phyloP scores from a whole-genome alignment of 768 basidiomycete species.

The Amanita muscaria region DNA sequence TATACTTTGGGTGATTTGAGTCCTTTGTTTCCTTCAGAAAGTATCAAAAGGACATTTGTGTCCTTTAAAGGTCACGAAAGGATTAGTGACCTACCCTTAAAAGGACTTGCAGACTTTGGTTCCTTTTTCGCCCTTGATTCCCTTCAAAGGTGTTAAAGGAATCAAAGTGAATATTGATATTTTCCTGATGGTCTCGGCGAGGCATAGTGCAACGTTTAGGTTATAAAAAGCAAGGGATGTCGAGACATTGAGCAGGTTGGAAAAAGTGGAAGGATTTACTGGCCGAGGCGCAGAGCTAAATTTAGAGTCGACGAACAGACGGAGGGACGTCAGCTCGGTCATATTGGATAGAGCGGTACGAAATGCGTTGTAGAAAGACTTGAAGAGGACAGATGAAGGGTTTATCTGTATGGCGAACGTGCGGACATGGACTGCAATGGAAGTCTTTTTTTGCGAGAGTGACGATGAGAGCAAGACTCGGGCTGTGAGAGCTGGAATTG shows the following conservation, averaged over 20 bases:
- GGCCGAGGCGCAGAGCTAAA: slow-evolving; percentile 47
- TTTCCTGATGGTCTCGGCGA: slow-evolving; percentile 46
- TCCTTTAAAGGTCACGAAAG: too few species aligned
- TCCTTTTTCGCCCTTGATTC: too few species aligned
- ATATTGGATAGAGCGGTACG: slow-evolving; percentile 49
- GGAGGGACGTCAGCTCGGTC: slow-evolving; percentile 50
- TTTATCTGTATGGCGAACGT: slow-evolving; percentile 48
- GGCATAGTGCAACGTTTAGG: slow-evolving; percentile 47
- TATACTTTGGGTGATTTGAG: too few species aligned
- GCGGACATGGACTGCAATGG: slow-evolving; percentile 53
- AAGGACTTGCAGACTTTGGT: too few species aligned
- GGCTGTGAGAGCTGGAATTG: slow-evolving; percentile 35
- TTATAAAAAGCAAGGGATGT: slow-evolving; percentile 60
- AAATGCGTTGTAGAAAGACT: slow-evolving; percentile 40
- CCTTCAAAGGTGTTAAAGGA: too few species aligned
- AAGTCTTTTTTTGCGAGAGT: slow-evolving; percentile 45
- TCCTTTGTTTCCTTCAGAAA: too few species aligned
- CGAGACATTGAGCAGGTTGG: slow-evolving; percentile 44
- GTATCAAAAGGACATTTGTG: too few species aligned
- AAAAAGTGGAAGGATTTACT: slow-evolving; percentile 24
- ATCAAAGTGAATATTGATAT: too few species aligned
- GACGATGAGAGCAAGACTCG: slow-evolving; percentile 45
- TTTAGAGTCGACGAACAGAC: slow-evolving; percentile 41
- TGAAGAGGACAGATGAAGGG: slow-evolving; percentile 31
- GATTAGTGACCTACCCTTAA: too few species aligned